Percentiles rank a stretch among this genome's conserved stretches.
phyloP scores from a whole-genome alignment of 306 rosid genomes.

The Cicer pinnatifidum region DNA sequence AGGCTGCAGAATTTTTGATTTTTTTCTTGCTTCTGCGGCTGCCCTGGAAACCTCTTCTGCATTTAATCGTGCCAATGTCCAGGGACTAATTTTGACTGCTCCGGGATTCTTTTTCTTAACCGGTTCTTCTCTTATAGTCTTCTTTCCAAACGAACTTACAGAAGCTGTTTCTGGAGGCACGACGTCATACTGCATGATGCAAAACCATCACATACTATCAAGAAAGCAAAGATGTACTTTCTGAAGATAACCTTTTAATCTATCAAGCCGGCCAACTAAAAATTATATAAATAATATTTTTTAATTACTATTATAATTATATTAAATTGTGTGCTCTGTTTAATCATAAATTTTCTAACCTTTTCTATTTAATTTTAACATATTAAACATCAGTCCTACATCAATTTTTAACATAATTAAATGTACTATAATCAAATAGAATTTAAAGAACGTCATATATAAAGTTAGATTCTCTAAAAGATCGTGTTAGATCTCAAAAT shows the following conservation, averaged over 20 bases:
- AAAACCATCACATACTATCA: slow-evolving; percentile 37
- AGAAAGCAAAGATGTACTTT: slow-evolving; percentile 8
- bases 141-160: slow-evolving; percentile 79
- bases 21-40: slow-evolving; percentile 96
- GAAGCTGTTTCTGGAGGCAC: slow-evolving; percentile 95
- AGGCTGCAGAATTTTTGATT: slow-evolving; percentile 90
- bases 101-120: slow-evolving; percentile 72
- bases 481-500: no score
- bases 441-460: no score
- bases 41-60: slow-evolving; percentile 94
- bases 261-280: no score
- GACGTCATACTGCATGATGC: slow-evolving; percentile 76
- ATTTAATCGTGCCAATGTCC: slow-evolving; percentile 92
- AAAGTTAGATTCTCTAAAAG: no score
- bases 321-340: no score
- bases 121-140: slow-evolving; percentile 58
- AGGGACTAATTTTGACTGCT: slow-evolving; percentile 93
- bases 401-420: no score
- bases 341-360: no score
- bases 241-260: background rate
- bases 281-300: no score
- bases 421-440: no score
- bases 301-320: no score
- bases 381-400: no score
- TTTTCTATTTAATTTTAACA: no score